Percentiles rank a stretch among this genome's conserved stretches.
phyloP scores from a whole-genome alignment of 768 basidiomycete species.

The Asterophora lycoperdoides region DNA sequence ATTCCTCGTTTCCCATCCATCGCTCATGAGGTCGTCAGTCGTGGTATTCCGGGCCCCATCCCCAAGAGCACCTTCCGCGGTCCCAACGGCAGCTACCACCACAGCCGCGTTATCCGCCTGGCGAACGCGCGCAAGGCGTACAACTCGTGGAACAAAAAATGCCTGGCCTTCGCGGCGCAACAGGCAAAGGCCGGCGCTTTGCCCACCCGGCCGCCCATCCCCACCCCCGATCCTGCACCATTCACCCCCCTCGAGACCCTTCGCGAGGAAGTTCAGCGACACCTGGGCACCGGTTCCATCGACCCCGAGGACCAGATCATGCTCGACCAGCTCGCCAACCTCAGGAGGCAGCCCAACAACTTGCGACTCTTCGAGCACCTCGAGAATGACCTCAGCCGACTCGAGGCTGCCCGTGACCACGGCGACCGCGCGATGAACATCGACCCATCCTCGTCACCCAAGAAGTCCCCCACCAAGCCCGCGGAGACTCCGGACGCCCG shows the following conservation, averaged over 20 bases:
- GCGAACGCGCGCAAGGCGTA: constrained; percentile 1
- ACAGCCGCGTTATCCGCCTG: constrained; percentile 1
- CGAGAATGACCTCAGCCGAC: background rate
- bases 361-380: constrained; percentile 1
- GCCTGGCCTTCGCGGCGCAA: constrained; percentile 3
- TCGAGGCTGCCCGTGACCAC: background rate
- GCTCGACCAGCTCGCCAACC: constrained; percentile 8
- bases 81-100: constrained; percentile 6
- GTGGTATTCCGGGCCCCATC: background rate
- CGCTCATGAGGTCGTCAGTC: background rate
- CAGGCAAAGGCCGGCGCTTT: background rate
- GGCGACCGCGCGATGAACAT: background rate
- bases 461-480: background rate
- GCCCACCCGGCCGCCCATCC: background rate
- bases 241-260: constrained; percentile 1
- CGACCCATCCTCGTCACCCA: background rate
- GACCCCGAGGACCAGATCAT: constrained; percentile 11
- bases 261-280: background rate
- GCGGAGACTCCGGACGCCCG: background rate
- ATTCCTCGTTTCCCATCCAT: background rate
- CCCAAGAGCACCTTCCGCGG: constrained; percentile 2
- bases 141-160: constrained; percentile 3
- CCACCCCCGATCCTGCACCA: background rate
- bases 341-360: constrained; percentile 5
- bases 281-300: background rate